Base-by-base conservation (phyloP, 176 grass and related monocot species). In the Oryza meyeriana region DNA sequence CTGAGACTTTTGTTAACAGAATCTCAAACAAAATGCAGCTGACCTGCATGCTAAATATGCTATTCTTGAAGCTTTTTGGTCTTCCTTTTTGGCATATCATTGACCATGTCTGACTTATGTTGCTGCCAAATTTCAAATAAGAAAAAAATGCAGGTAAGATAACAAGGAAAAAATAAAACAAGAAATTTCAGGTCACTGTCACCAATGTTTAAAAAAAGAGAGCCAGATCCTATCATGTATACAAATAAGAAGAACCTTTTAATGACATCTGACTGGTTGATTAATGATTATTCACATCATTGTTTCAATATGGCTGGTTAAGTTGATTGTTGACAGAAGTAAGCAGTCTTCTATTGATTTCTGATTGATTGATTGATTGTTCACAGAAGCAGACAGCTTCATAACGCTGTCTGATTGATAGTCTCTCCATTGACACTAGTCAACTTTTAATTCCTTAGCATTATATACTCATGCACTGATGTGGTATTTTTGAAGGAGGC, bases 21-120 rank as follows among this genome's bases (percentile, higher is more conserved):
- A 74, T 80, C 17, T 80, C 52, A 70, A 80, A 26, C 61, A 79
- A 64, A 83, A 4, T 44, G 57, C 68, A 83, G 67, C 33, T 31
- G 58, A 64, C 72, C 36, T 57, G 63, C 7, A 36, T 8, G 1
- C 4, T 55, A 74, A 63, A 42, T 20, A 74, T 63, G 72, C 52
- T 85, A 85, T 70, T 81, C 64, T 61, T 81, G 87, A 40, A 80
- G 87, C 12, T 63, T 89, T 32, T 75, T 79, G 24, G 70, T 33
- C 82, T 81, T 89, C 40, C 81, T 81, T 69, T 76, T 74, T 27
- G 75, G 32, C 13, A 76, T 66, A 64, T 2, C 64, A 76, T 31
- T 85, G 32, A 70, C 50, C 77, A 81, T 38, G 20, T 75, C 71
- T 80, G 82, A 81, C 31, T 80, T 85, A 63, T 85, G 47, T 29